Evolutionary conservation across 495 filamentous ascomycete genomes (phyloP), one percentile per base, ranked within the genome.

Genomic region (Pseudomonodictys pantanalensis): DNA sequence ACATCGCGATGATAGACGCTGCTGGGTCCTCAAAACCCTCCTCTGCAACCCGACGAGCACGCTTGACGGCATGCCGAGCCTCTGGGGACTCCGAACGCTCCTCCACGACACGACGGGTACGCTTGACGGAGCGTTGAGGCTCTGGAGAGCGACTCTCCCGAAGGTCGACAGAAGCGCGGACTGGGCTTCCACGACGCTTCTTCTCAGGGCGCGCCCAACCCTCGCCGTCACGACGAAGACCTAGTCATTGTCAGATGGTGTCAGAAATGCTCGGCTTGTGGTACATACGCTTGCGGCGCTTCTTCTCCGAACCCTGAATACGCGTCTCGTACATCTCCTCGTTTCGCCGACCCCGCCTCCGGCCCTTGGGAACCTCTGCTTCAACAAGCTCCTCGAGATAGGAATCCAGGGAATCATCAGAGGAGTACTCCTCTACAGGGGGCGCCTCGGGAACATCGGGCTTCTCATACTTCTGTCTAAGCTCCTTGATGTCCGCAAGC

Each of bases 401-500:
- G 12, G 38, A 25, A 23, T 30, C 17, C 29, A 6, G 42, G 1
- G 45, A 50, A 43, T 50, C 44, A 8, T 38, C 45, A 18, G 44
- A 23, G 2, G 42, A 41, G 8, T 20, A 35, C 9, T 41, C 15
- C 20, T 48, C 29, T 1, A 41, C 24, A 23, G 18, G 44, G 3
- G 49, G 54, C 8, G 6, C 22, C 6, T 12, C 8, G 20, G 17
- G 38, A 6, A 38, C 26, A 47, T 9, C 41, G n/a, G 23, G 11
- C 7, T 41, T 17, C 20, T 52, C 35, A 33, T 58, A 58, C 20
- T 64, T 30, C 15, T 52, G 26, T 49, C 47, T 52, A 28, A 64
- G 17, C 18, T 53, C 35, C 54, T 64, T 64, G 48, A 64, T 49
- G 24, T 64, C 60, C 26, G 20, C 22, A 9, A 58, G 42, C 10